These are phyloP conservation scores for Amanita subjunquillea DNA, from an alignment of 768 basidiomycete genomes.

Conservation along the genomic window DNA sequence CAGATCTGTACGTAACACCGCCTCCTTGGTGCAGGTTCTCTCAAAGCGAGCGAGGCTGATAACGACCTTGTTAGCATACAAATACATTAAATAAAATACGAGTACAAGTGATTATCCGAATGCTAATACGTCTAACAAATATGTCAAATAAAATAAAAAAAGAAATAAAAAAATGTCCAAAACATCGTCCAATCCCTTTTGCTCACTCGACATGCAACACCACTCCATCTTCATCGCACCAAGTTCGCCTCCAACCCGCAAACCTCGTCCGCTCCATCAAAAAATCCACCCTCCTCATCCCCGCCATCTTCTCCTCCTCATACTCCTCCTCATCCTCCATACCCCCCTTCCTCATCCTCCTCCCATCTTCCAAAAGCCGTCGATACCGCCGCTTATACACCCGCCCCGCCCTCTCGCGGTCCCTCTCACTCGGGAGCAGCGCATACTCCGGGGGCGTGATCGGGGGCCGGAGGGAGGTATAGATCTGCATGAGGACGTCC, in stretches of 20 bases:
- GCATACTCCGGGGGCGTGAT: slow-evolving; percentile 32
- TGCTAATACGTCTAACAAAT: too few relatives aligned
- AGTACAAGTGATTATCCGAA: too few relatives aligned
- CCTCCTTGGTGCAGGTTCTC: too few relatives aligned
- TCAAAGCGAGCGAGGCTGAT: too few relatives aligned
- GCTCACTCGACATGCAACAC: slow-evolving; percentile 15
- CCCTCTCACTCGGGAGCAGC: slow-evolving; percentile 16
- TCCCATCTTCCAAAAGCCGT: slow-evolving; percentile 18
- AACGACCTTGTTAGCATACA: too few relatives aligned
- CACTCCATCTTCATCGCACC: slow-evolving; percentile 14
- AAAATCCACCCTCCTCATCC: slow-evolving; percentile 47
- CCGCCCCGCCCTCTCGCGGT: slow-evolving; percentile 22
- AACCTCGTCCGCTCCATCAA: slow-evolving; percentile 30
- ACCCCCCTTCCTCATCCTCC: neutral
- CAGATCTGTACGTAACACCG: too few relatives aligned
- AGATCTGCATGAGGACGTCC: slow-evolving; percentile 38
- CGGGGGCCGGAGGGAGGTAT: slow-evolving; percentile 29
- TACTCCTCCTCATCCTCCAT: slow-evolving; percentile 2
- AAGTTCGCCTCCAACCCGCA: slow-evolving; percentile 24
- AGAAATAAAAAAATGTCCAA: too few relatives aligned
- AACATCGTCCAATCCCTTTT: neutral
- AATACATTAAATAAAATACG: too few relatives aligned
- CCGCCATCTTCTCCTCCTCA: slow-evolving; percentile 32
- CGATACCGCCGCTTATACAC: slow-evolving; percentile 34
- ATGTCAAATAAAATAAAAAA: too few relatives aligned